Base-by-base conservation (phyloP, 805 yeast genomes). In the Zygotorulaspora danielsina region DNA sequence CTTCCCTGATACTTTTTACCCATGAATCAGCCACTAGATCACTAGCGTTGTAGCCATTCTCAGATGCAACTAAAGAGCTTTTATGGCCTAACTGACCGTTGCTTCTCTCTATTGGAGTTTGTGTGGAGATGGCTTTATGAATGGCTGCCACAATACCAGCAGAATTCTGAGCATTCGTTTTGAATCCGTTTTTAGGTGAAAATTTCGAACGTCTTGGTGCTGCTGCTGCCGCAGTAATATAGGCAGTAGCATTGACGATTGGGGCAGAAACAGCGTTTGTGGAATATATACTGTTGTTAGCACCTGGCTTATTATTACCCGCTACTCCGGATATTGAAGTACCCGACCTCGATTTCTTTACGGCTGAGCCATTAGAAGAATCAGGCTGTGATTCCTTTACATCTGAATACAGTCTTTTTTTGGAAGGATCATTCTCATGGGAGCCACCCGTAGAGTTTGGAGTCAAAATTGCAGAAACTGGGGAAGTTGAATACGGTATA, bases 101-200 rank as follows among this genome's bases (percentile, higher is more conserved):
- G 12, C 39, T 22, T 16, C 33, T 36, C n/a, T 49, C 55, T 13
- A 54, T 51, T n/a, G 62, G 61, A 19, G 53, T 57, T 38, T 57
- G 62, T 18, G 61, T 49, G 2, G 49, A 48, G 11, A 55, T 49
- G 5, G 53, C 49, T 32, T 55, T 53, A 26, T 81, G 82, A 37
- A 81, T 67, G 17, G 84, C 86, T 28, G 87, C 84, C 22, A 81
- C 84, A 2, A 84, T 83, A 10, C 84, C 84, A 7, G 83, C 84
- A 5, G 84, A 81, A 42, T 71, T 71, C 8, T 83, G 79, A 26
- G 78, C 67, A 44, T 32, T 44, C 9, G 39, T 20, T 22, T 47
- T 42, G 19, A 50, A 43, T 12, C 42, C 43, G 27, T 46, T 51
- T 39, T 48, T 55, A 20, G 55, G 38, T 11, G 50, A 72, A 22